phyloP scores from a whole-genome alignment of 2,329 filamentous ascomycete genomes.

The Neocucurbitaria cava region DNA sequence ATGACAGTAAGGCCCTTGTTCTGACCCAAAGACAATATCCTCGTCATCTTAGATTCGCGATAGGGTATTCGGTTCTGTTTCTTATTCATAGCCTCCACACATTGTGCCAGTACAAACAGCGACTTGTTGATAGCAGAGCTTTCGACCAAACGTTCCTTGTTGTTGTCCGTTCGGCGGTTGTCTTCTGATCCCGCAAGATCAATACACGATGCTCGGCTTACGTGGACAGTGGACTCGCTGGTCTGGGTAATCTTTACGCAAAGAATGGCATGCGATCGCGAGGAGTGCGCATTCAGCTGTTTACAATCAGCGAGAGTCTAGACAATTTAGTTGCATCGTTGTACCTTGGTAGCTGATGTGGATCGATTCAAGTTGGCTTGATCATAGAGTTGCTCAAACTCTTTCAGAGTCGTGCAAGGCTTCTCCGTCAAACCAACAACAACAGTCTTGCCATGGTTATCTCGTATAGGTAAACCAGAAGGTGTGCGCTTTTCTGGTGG shows the following conservation, averaged over 20 bases:
- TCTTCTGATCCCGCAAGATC: slow-evolving; percentile 96
- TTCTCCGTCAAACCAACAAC: slow-evolving; percentile 87
- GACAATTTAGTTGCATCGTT: slow-evolving; percentile 4
- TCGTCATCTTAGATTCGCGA: slow-evolving; percentile 95
- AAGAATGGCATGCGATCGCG: slow-evolving; percentile 86
- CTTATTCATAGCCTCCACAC: slow-evolving; percentile 90
- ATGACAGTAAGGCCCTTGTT: slow-evolving; percentile 96
- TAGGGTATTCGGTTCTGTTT: slow-evolving; percentile 82
- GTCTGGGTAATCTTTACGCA: slow-evolving; percentile 86
- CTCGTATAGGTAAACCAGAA: slow-evolving; percentile 79
- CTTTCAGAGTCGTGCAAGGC: slow-evolving; percentile 81
- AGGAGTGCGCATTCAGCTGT: slow-evolving; percentile 85
- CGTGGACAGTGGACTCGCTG: slow-evolving; percentile 67
- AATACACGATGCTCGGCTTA: slow-evolving; percentile 91
- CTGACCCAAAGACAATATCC: slow-evolving; percentile 88
- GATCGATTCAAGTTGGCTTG: slow-evolving; percentile 90
- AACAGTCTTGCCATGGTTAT: slow-evolving; percentile 85
- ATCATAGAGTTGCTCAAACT: slow-evolving; percentile 89
- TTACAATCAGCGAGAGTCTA: slow-evolving; percentile 1
- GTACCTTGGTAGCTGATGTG: slow-evolving; percentile 82
- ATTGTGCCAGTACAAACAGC: slow-evolving; percentile 91
- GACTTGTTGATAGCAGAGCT: slow-evolving; percentile 98
- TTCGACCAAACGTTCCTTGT: slow-evolving; percentile 89
- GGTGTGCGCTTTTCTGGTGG: slow-evolving; percentile 84
- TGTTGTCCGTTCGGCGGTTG: slow-evolving; percentile 92